Conservation (phyloP, 1,284 basidiomycete genomes). For the Meripilus lineatus region DNA sequence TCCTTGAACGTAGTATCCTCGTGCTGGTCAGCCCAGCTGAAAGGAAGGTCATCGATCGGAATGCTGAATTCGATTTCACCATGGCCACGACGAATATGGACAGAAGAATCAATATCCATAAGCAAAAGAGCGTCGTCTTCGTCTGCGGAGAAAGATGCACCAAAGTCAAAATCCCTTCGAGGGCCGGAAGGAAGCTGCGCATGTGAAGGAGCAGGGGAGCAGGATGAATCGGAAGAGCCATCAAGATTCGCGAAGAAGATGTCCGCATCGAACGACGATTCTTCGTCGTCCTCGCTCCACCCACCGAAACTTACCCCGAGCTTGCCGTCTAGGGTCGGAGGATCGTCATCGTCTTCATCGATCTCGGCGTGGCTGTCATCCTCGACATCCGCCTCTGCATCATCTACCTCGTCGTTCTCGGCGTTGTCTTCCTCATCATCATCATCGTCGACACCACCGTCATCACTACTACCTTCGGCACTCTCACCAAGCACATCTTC, state of each 20-base stretch:
- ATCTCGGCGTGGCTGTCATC: conserved; percentile 35
- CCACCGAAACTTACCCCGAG: conserved; percentile 47
- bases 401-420: conserved; percentile 34
- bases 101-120: conserved; percentile 27
- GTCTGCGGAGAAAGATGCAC: conserved; percentile 24
- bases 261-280: conserved; percentile 73
- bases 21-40: conserved; percentile 24
- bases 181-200: no score
- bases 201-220: conserved; percentile 24
- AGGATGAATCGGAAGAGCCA: conserved; percentile 43
- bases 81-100: conserved; percentile 22
- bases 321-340: conserved; percentile 19
- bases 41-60: conserved; percentile 23
- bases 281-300: conserved; percentile 63
- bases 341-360: conserved; percentile 24
- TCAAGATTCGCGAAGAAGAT: conserved; percentile 69
- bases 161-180: background rate
- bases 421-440: conserved; percentile 41
- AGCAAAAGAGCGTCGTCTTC: conserved; percentile 26
- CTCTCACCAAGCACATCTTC: conserved; percentile 34
- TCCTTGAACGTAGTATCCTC: conserved; percentile 14
- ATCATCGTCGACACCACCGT: conserved; percentile 35
- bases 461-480: conserved; percentile 30
- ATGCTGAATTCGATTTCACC: conserved; percentile 27
- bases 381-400: conserved; percentile 38